Evolutionary conservation across 2,329 filamentous ascomycete genomes (phyloP), one percentile per base, ranked within the genome.

Genomic region (Sclerotinia borealis): DNA sequence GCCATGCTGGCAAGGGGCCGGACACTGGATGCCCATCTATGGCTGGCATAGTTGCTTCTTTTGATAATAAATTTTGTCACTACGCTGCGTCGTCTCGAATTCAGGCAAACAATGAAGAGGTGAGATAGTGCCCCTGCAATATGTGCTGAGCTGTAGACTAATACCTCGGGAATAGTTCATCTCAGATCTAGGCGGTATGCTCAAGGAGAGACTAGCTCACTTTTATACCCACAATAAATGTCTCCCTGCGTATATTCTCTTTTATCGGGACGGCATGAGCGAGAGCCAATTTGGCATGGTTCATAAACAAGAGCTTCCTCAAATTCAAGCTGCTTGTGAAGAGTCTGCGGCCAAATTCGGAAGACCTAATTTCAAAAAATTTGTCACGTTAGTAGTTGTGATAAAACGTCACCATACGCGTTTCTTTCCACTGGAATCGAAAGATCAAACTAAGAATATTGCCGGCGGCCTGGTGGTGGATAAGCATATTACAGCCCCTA

Each of bases 81-180:
- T 96, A 89, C 84, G 90, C 90, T 0, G 89, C 88, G 0, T 81
- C 83, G 13, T 79, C 90, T 47, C 86, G 87, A 73, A 79, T 86
- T 36, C 91, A 96, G 31, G 93, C 39, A 84, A 80, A 1, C 90
- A 96, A 71, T 96, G 89, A 85, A 89, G 90, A 1, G 89, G 88
- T 36, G 0, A 6, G 29, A 31, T 31, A 5, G 9, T 17, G 37
- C 2, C 4, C 6, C 19, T 31, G 29, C n/a, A 27, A 17, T 52
- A 4, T 9, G 3, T 37, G 9, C 5, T 19, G 2, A 19, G 8
- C n/a, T 17, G 13, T 11, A 39, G 8, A 13, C n/a, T 13, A 47
- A 48, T 6, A n/a, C n/a, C n/a, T n/a, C 49, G 11, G 47, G 6
- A 17, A 9, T 19, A 70, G 64, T 56, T 50, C 29, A 66, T 79